phyloP scores from a whole-genome alignment of 768 basidiomycete genomes.

The Leccinum sublutescens region DNA sequence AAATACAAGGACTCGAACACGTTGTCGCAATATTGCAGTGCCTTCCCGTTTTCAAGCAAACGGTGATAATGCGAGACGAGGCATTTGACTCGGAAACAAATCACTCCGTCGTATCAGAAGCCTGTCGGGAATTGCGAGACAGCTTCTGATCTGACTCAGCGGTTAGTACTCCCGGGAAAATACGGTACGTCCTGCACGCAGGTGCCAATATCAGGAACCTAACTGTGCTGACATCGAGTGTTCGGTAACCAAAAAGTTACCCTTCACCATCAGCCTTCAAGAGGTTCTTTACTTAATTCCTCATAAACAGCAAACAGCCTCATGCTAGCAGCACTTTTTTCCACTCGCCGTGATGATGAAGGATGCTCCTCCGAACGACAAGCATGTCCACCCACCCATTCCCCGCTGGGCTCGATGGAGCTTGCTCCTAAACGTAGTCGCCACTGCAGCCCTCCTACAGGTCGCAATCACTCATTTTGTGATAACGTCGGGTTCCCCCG shows the following conservation, averaged over 20 bases:
- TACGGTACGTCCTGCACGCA: not conserved
- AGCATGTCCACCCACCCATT: not conserved
- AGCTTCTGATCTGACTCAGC: not conserved
- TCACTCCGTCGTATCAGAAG: not conserved
- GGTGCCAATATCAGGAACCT: not conserved
- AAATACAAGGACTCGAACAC: too few species aligned
- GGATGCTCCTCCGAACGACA: not conserved
- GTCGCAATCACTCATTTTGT: not conserved
- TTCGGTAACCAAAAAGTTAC: not conserved
- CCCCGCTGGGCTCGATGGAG: conserved; percentile 19
- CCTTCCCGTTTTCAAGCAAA: not conserved
- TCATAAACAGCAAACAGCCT: not conserved
- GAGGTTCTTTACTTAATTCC: not conserved
- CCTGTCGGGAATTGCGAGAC: not conserved
- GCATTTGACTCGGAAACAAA: not conserved
- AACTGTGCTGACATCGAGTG: not conserved
- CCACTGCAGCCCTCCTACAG: conserved; percentile 13
- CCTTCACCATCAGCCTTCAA: not conserved
- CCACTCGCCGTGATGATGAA: not conserved
- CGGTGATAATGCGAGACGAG: not conserved
- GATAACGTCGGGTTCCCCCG: not conserved
- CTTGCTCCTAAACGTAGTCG: conserved; percentile 13
- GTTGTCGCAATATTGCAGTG: not conserved
- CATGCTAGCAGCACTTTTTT: not conserved
- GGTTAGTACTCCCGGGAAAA: not conserved